Percentiles rank a stretch among this genome's conserved stretches.
Conservation (phyloP, 139 green algal genomes). For the Asterochloris sp. region DNA sequence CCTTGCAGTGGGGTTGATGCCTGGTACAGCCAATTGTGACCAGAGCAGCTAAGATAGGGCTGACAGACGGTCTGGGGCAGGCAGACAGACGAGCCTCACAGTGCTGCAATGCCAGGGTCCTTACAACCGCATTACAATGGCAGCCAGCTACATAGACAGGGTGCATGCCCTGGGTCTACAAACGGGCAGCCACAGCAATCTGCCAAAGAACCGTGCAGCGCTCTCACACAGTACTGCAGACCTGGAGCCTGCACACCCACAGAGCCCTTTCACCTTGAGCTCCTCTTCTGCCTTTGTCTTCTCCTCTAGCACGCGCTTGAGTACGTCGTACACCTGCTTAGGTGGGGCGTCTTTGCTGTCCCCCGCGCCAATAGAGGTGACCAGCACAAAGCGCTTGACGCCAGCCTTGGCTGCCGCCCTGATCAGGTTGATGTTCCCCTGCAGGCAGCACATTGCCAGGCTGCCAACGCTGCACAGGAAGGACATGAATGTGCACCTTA, state of each 20-base stretch:
- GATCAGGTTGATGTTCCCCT: constrained; percentile 98
- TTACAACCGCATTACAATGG: neutral
- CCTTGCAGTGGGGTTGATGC: neutral
- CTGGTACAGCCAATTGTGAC: too few species aligned
- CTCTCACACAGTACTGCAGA: neutral
- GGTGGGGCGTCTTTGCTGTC: constrained; percentile 70
- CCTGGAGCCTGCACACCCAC: neutral
- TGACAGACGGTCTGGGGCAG: too few species aligned
- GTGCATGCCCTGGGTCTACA: too few species aligned
- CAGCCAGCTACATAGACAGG: neutral
- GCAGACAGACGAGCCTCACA: too few species aligned
- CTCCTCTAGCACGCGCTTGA: constrained; percentile 91
- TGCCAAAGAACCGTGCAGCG: too few species aligned
- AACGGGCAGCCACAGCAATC: too few species aligned
- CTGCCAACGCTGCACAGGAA: too few species aligned
- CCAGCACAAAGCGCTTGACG: constrained; percentile 95
- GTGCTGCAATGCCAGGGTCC: too few species aligned
- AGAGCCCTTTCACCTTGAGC: constrained; percentile 58
- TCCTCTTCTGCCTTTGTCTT: constrained; percentile 95
- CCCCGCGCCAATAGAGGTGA: constrained; percentile 92
- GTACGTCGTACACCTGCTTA: constrained; percentile 79
- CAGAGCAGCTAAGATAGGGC: too few species aligned
- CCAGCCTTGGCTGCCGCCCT: constrained; percentile 81
- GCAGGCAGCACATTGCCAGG: neutral
- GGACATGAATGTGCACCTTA: too few species aligned